A percentile compares a stretch with the other conserved stretches of the same genome.
phyloP scores from a whole-genome alignment of 352 stramenopile species.

The Blastocystis sp. region DNA sequence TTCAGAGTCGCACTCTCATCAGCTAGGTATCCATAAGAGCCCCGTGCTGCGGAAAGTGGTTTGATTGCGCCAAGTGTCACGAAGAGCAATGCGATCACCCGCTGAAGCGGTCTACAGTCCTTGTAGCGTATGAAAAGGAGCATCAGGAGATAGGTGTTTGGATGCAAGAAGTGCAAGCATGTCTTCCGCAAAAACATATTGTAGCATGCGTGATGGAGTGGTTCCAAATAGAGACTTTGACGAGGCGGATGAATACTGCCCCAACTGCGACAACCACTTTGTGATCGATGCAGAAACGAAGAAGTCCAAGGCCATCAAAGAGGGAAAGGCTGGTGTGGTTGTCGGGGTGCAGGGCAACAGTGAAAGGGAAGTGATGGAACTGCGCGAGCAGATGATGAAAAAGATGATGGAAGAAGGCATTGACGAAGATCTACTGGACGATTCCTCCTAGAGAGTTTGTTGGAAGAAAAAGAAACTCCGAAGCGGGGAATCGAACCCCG shows the following conservation, averaged over 20 bases:
- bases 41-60: slow-evolving; percentile 63
- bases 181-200: slow-evolving; percentile 63
- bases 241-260: slow-evolving; percentile 66
- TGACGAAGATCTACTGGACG: slow-evolving; percentile 52
- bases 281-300: slow-evolving; percentile 61
- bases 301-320: slow-evolving; percentile 42
- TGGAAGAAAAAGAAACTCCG: background rate
- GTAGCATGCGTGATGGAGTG: background rate
- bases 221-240: slow-evolving; percentile 58
- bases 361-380: slow-evolving; percentile 17
- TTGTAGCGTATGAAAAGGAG: slow-evolving; percentile 8
- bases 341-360: slow-evolving; percentile 25
- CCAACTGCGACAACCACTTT: slow-evolving; percentile 69
- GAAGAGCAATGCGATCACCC: slow-evolving; percentile 38
- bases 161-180: slow-evolving; percentile 62
- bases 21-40: slow-evolving; percentile 33
- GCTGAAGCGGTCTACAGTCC: slow-evolving; percentile 3
- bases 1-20: background rate
- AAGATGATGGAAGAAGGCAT: slow-evolving; percentile 61
- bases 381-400: slow-evolving; percentile 46
- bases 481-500: too few species aligned
- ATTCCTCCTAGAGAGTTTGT: background rate
- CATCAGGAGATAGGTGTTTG: slow-evolving; percentile 41
- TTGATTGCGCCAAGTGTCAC: slow-evolving; percentile 66
- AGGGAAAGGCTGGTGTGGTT: slow-evolving; percentile 63